Evolutionary conservation across 192 early-diverging fungal genomes (phyloP).

Genomic region (Radiomyces spectabilis): DNA sequence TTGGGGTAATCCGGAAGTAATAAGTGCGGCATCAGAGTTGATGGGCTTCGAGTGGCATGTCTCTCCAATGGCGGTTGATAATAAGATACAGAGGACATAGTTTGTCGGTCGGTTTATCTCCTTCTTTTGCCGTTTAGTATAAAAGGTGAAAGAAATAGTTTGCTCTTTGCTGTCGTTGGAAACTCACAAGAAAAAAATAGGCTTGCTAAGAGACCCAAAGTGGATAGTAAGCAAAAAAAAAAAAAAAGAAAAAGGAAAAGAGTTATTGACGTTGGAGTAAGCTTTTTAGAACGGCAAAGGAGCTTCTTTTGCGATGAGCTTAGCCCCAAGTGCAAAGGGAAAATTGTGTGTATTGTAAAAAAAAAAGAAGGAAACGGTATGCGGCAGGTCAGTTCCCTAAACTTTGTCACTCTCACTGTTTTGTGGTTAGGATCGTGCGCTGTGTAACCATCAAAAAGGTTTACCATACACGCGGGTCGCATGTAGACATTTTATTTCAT

Average conservation of each 20-base stretch:
- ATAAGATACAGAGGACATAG: neutral
- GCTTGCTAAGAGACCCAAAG: neutral
- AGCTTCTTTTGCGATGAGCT: too few species aligned
- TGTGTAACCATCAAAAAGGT: too few species aligned
- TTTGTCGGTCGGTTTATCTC: neutral
- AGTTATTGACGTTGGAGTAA: neutral
- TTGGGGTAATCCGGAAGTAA: conserved; percentile 7
- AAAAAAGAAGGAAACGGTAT: too few species aligned
- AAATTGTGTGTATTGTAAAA: neutral
- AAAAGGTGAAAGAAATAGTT: neutral
- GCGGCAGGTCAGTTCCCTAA: neutral
- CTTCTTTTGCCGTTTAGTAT: neutral
- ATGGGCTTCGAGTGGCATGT: too few species aligned
- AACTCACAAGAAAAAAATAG: neutral
- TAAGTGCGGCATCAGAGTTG: neutral
- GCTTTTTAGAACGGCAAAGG: too few species aligned
- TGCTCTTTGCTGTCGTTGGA: neutral
- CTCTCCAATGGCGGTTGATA: neutral
- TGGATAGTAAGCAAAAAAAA: neutral
- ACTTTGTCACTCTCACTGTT: too few species aligned
- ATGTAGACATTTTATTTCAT: too few species aligned
- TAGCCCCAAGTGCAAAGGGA: neutral
- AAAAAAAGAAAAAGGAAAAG: conserved; percentile 1
- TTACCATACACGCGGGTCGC: too few species aligned
- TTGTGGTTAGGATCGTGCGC: too few species aligned